Conservation (phyloP, 139 green algal species). For the Volvox reticuliferus region DNA sequence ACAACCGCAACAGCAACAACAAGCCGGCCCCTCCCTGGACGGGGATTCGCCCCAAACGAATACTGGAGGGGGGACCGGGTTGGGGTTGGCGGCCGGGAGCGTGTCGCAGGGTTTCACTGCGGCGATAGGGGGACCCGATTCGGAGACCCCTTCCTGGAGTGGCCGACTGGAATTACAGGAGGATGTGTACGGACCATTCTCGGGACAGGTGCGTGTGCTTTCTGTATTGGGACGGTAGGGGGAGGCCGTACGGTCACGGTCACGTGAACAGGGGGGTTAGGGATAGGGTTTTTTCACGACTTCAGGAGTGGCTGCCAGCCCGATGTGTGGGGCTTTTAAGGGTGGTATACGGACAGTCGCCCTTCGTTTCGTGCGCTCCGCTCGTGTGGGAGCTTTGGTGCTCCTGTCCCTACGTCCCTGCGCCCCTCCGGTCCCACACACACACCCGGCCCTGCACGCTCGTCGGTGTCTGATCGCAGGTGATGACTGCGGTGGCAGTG, state of each 20-base stretch:
- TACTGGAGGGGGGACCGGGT: neutral
- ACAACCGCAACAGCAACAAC: constrained; percentile 7
- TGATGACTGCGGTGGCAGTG: constrained; percentile 79
- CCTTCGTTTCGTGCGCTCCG: too few species aligned
- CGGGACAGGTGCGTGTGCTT: constrained; percentile 73
- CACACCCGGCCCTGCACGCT: too few species aligned
- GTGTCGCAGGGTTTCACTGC: neutral
- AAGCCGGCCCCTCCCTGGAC: neutral
- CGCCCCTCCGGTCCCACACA: too few species aligned
- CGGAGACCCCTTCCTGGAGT: neutral
- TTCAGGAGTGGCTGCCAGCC: too few species aligned
- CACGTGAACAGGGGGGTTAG: too few species aligned
- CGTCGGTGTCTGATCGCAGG: constrained; percentile 49
- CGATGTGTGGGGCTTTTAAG: too few species aligned
- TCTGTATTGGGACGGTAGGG: too few species aligned
- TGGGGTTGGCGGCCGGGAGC: too few species aligned
- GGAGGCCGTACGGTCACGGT: neutral
- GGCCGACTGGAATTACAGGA: constrained; percentile 71
- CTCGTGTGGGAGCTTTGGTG: too few species aligned
- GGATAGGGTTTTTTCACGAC: too few species aligned
- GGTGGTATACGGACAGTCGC: too few species aligned
- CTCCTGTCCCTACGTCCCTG: too few species aligned
- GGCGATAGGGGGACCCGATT: neutral
- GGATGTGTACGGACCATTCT: constrained; percentile 91
- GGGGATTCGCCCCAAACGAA: neutral